A percentile compares a stretch with the other conserved stretches of the same genome.
Evolutionary conservation across 2,329 filamentous ascomycete species (phyloP).

Genomic region (Pseudogymnoascus sp.): DNA sequence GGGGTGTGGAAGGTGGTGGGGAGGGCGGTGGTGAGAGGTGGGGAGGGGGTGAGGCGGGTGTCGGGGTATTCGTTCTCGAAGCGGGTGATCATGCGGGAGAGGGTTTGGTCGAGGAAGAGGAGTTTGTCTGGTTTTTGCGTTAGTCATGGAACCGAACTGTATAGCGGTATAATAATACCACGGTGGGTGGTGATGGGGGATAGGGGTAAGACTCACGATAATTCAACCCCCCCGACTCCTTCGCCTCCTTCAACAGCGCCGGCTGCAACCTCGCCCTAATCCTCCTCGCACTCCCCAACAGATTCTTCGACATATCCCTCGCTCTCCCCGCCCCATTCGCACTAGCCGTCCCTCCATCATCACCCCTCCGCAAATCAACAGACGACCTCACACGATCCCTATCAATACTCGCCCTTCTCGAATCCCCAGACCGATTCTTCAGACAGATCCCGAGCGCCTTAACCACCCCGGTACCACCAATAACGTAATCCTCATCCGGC

Average conservation of each 20-base stretch:
- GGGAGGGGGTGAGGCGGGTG: slow-evolving; percentile 43
- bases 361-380: slow-evolving; percentile 43
- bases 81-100: slow-evolving; percentile 84
- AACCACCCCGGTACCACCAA: slow-evolving; percentile 88
- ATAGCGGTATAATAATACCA: not conserved
- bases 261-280: slow-evolving; percentile 77
- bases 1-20: slow-evolving; percentile 4
- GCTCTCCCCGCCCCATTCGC: slow-evolving; percentile 48
- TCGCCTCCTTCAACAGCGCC: slow-evolving; percentile 67
- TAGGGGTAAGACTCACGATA: slow-evolving; percentile 52
- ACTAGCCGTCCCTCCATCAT: slow-evolving; percentile 27
- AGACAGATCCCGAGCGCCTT: slow-evolving; percentile 89
- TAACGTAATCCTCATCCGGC: slow-evolving; percentile 89
- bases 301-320: slow-evolving; percentile 86
- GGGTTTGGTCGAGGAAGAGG: slow-evolving; percentile 77
- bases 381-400: slow-evolving; percentile 29
- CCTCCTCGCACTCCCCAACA: slow-evolving; percentile 80
- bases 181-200: not conserved
- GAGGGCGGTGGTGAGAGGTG: slow-evolving; percentile 16
- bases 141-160: slow-evolving; percentile 16
- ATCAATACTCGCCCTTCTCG: slow-evolving; percentile 33
- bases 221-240: slow-evolving; percentile 61
- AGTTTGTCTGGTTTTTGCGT: slow-evolving; percentile 51
- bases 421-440: slow-evolving; percentile 65
- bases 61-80: slow-evolving; percentile 97